Evolutionary conservation across 176 grass and related monocot genomes (phyloP), one percentile per base, ranked within the genome.

Genomic region (Ananas comosus): DNA sequence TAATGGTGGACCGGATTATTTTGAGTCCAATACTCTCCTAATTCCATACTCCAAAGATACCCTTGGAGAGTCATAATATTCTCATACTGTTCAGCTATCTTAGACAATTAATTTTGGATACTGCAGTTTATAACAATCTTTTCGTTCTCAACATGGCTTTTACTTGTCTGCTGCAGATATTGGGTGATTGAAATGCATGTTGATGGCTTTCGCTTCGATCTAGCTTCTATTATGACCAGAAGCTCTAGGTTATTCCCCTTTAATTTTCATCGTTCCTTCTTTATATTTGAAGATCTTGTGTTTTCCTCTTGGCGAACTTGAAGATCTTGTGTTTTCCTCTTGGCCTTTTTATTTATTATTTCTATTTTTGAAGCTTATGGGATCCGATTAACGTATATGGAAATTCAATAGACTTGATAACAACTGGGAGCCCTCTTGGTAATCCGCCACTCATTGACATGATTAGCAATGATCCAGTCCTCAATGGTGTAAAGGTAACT

Each of bases 131-230:
- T 53, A 59, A 18, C n/a, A 59, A 59, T 4, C 10, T 23, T 29
- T 3, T 3, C 50, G 72, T 64, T 51, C 66, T 1, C 51, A 69
- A 59, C 5, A 68, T 48, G 13, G 69, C 2, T 24, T 65, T 61
- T 69, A 72, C 67, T 29, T 78, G 4, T 42, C 33, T 71, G 9
- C 51, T 78, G 76, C 72, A 97, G 94, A 81, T 97, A 97, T 73
- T 97, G 94, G 94, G 89, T 90, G 28, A 92, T 29, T 24, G 94
- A 97, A 85, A 97, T 97, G 89, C 94, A 97, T 81, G 81, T 93
- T 85, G 94, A 97, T 85, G 94, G 94, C 71, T 97, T 93, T 83
- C 81, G 87, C 53, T 97, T 97, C 68, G 94, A 93, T 85, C 84
- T 97, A 29, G 94, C 94, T 69, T 93, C 94, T 64, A 99, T 99